phyloP scores from a whole-genome alignment of 352 stramenopile species.

The Pythium aristosporum region DNA sequence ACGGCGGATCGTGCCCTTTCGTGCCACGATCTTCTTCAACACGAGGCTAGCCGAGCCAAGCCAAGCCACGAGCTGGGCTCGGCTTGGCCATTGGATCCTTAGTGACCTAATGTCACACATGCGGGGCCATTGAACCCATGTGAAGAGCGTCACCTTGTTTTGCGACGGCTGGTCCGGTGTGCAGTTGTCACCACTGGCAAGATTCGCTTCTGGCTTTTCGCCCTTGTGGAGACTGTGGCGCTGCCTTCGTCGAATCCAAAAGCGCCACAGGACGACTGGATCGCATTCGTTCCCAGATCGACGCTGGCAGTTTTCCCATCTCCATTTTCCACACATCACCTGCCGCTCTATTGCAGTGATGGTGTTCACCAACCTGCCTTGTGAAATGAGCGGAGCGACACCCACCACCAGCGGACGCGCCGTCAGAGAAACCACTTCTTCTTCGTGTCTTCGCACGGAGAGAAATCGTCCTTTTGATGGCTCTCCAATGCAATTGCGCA shows the following conservation, averaged over 20 bases:
- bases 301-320: background rate
- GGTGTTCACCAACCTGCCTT: too few relatives aligned
- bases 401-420: too few relatives aligned
- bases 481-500: too few relatives aligned
- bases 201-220: background rate
- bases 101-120: background rate
- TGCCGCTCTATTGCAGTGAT: too few relatives aligned
- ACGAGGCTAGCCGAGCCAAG: conserved; percentile 4
- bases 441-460: too few relatives aligned
- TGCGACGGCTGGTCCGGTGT: background rate
- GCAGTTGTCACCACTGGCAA: background rate
- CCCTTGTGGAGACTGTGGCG: background rate
- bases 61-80: background rate
- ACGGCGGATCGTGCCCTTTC: conserved; percentile 1
- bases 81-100: background rate
- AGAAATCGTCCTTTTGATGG: too few relatives aligned
- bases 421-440: too few relatives aligned
- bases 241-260: background rate
- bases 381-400: too few relatives aligned
- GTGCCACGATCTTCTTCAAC: conserved; percentile 11
- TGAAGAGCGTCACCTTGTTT: conserved; percentile 3
- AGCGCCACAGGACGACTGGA: background rate
- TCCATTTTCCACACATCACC: conserved; percentile 1
- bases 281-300: background rate
- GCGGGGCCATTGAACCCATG: conserved; percentile 4